phyloP scores from a whole-genome alignment of 2,329 filamentous ascomycete genomes.

The Aspergillus spinulosporus region DNA sequence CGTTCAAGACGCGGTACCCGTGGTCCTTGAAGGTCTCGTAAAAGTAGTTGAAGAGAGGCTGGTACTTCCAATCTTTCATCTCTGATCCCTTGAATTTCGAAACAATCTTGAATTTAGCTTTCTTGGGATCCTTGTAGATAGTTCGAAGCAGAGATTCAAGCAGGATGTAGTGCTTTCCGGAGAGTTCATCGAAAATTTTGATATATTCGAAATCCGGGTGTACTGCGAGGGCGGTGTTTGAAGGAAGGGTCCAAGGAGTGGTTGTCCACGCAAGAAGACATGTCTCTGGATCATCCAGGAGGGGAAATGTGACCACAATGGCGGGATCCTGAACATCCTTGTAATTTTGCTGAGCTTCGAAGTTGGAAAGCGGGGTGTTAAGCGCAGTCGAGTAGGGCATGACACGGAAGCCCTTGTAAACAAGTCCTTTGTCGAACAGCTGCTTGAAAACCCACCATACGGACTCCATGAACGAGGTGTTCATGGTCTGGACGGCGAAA shows the following conservation, averaged over 20 bases:
- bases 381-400: conserved; percentile 95
- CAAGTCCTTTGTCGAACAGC: conserved; percentile 82
- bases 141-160: conserved; percentile 78
- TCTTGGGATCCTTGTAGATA: conserved; percentile 92
- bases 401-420: conserved; percentile 87
- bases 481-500: conserved; percentile 69
- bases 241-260: conserved; percentile 83
- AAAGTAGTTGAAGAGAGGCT: conserved; percentile 87
- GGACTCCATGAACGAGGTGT: conserved; percentile 91
- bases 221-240: conserved; percentile 73
- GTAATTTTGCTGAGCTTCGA: conserved; percentile 93
- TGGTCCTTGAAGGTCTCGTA: conserved; percentile 83
- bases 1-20: conserved; percentile 79
- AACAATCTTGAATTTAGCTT: conserved; percentile 84
- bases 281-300: conserved; percentile 73
- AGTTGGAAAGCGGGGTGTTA: conserved; percentile 87
- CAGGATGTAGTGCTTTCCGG: conserved; percentile 80
- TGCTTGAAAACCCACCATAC: conserved; percentile 98
- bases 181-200: conserved; percentile 79
- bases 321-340: conserved; percentile 90
- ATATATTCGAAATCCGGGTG: conserved; percentile 84
- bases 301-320: conserved; percentile 82
- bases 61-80: conserved; percentile 85
- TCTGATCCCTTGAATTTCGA: conserved; percentile 78
- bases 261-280: conserved; percentile 85